Percentiles rank a stretch among this genome's conserved stretches.
Evolutionary conservation across 78 protist genomes (phyloP).

Genomic region (Acrasis kona): DNA sequence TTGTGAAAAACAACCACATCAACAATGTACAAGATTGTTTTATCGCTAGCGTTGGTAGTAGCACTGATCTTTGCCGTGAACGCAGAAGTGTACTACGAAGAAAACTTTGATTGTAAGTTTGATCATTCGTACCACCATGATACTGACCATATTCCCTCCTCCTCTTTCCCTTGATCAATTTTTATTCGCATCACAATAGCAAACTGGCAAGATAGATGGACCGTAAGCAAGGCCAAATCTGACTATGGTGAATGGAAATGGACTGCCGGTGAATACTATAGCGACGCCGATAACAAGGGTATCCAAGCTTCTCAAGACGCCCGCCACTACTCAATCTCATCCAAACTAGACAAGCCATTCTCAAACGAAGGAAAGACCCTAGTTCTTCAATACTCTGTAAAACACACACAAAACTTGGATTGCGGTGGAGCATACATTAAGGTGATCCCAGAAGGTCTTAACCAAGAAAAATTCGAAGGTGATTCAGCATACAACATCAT

Average conservation of each 20-base stretch:
- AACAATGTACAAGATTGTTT: too few species aligned
- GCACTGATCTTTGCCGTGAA: not conserved
- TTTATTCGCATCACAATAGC: too few species aligned
- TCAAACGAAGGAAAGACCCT: slow-evolving; percentile 70
- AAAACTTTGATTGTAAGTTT: slow-evolving; percentile 23
- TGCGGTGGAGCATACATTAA: slow-evolving; percentile 89
- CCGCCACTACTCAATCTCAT: slow-evolving; percentile 64
- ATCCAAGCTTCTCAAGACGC: slow-evolving; percentile 77
- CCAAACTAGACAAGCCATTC: slow-evolving; percentile 21
- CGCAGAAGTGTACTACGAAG: slow-evolving; percentile 9
- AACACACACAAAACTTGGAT: slow-evolving; percentile 75
- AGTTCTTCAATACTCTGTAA: slow-evolving; percentile 78
- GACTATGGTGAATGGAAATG: too few species aligned
- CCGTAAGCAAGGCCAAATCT: too few species aligned
- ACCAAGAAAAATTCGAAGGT: slow-evolving; percentile 60
- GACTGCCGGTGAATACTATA: too few species aligned
- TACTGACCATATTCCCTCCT: too few species aligned
- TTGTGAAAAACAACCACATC: too few species aligned
- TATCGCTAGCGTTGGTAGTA: too few species aligned
- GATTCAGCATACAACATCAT: slow-evolving; percentile 78
- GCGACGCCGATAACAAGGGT: too few species aligned
- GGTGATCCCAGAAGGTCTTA: slow-evolving; percentile 57
- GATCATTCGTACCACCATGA: too few species aligned
- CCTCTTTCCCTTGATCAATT: too few species aligned
- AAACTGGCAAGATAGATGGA: too few species aligned